Base-by-base conservation (phyloP, 352 stramenopile genomes). In the Pythium volutum region DNA sequence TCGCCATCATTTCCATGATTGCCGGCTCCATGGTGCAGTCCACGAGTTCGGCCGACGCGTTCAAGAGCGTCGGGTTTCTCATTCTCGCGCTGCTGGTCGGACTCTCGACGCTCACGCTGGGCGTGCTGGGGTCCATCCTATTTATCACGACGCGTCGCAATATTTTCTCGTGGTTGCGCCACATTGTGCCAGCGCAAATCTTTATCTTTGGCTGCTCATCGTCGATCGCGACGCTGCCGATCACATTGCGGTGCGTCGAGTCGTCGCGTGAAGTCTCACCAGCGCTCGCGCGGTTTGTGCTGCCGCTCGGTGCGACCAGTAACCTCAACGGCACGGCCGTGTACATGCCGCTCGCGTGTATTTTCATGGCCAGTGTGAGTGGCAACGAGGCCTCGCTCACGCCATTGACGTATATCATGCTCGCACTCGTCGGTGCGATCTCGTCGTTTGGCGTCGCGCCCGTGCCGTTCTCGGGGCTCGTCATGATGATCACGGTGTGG, bases 401-500 rank as follows among this genome's bases (percentile, higher is more conserved):
- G 10, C 67, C 74, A 7, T 25, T 87, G 31, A 77, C 69, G 22
- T 89, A 81, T 59, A 55, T 89, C 15, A 66, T 91, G 55, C 69
- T 94, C n/a, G 79, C 66, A 9, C 64, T 89, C 34, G 76, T 90
- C 29, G 80, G 76, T 26, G 69, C 81, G 6, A 87, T 94, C 55
- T 73, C 75, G 27, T 92, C 79, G 10, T 84, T 85, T 26, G 81
- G 81, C 25, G 81, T 89, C 2, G 81, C 84, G 45, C 82, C 82
- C 22, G 81, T 94, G 41, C 82, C 84, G 15, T 75, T 89, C 63
- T 76, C 82, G 42, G 81, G 77, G 8, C 67, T 94, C 20, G 82
- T 90, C 25, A 89, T 91, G 79, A 73, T 86, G 26, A 82, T 94
- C 51, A 94, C 80, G 7, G 76, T 92, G 15, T 92, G 82, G 80